Base-by-base conservation (phyloP, 2,329 filamentous ascomycete genomes). In the Emericellopsis atlantica region DNA sequence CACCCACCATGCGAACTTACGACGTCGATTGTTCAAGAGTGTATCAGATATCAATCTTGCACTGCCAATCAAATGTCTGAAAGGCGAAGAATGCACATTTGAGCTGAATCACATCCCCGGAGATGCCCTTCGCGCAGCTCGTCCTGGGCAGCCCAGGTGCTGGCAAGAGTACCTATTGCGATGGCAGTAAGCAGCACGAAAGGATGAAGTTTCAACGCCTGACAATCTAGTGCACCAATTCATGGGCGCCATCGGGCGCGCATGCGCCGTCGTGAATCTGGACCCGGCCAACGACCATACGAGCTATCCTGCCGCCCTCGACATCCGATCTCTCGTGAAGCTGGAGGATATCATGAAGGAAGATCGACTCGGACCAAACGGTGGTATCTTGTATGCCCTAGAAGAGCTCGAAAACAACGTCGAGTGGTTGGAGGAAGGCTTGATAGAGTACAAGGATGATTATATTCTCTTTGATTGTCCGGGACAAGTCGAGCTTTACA, bases 111-210 rank as follows among this genome's bases (percentile, higher is more conserved):
- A 37, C 12, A 24, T n/a, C 21, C 21, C 21, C 11, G 18, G 32
- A 31, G 23, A 79, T 79, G 74, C 72, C 74, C 39, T 79, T 79
- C 53, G 74, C 70, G 44, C 84, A 94, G 65, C 79, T 95, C 35
- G 79, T 95, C 32, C 79, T 95, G 52, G 92, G 92, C n/a, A 90
- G 89, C 49, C 92, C 92, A 6, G 92, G 92, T 53, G 80, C 88
- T 24, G 92, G 92, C 45, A 98, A 98, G 67, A 95, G 88, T 48
- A 98, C 92, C 7, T 95, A 95, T 60, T 96, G 90, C 69, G 87
- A 96, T 78, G 92, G 92, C 57, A 95, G 78, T 81, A 61, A 60
- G 77, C 54, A 26, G 5, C 15, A 23, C 10, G 12, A 23, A 14
- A 9, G 3, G 12, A 22, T n/a, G 15, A 31, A 31, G 18, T 6